Percentiles rank a stretch among this genome's conserved stretches.
Evolutionary conservation across 164 flowering plant species (phyloP).

Genomic region (Cinnamomum chago): DNA sequence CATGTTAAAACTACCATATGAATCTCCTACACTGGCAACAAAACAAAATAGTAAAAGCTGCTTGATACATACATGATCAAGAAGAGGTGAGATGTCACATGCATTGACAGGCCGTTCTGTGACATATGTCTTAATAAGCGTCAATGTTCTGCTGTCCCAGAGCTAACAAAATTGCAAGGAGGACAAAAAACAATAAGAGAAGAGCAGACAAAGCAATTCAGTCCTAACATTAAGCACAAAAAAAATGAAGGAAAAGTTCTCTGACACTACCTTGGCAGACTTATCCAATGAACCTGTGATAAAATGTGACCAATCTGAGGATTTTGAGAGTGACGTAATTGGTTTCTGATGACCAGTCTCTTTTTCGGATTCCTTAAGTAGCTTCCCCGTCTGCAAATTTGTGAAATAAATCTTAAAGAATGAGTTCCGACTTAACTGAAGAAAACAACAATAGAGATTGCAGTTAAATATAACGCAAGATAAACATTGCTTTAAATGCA

Average conservation of each 20-base stretch:
- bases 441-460: not conserved
- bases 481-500: not conserved
- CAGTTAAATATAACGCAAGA: not conserved
- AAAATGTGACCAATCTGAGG: slow-evolving; percentile 81
- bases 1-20: not conserved
- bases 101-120: slow-evolving; percentile 97
- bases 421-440: slow-evolving; percentile 1
- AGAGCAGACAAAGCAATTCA: not conserved
- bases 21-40: not conserved
- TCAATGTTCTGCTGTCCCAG: slow-evolving; percentile 83
- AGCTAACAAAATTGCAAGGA: slow-evolving; percentile 43
- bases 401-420: not conserved
- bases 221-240: not conserved
- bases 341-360: slow-evolving; percentile 77
- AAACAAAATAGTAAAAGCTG: not conserved
- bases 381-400: slow-evolving; percentile 73
- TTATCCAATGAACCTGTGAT: slow-evolving; percentile 86
- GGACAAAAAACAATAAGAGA: not conserved
- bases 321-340: slow-evolving; percentile 67
- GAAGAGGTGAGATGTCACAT: slow-evolving; percentile 88
- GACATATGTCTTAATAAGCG: slow-evolving; percentile 76
- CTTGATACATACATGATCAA: slow-evolving; percentile 63
- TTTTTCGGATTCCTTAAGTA: slow-evolving; percentile 70
- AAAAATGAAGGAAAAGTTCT: not conserved
- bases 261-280: slow-evolving; percentile 68